Base-by-base conservation (phyloP, 106 monocot species). In the Apostasia ramifera region DNA sequence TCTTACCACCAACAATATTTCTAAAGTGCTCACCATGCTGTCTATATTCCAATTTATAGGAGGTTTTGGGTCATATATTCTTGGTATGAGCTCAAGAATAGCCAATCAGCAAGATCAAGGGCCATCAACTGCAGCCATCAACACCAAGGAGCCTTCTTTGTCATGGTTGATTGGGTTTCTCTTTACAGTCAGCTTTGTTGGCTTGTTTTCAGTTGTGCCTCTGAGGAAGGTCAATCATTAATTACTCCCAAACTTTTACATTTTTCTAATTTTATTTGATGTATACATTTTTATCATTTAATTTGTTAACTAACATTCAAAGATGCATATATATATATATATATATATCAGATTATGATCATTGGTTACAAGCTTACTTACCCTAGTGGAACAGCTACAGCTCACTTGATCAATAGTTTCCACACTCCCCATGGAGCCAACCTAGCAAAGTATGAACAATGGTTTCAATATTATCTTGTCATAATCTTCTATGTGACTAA, bases 321-420 rank as follows among this genome's bases (percentile, higher is more conserved):
- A 52, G 4, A 10, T 26, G 10, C 52, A 52, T 4, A 52, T 6
- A 10, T 4, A 52, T 10, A 6, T 4, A 10, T 6, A 4, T 52
- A 52, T 10, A 6, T 52, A 4, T 3, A 11, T 62, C 71, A 83
- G 78, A 75, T 79, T 42, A 83, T 75, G 75, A 79, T 83, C 56
- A 50, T 83, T 41, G 71, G 71, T 15, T 71, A 83, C 62, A 83
- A 75, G 62, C 67, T 83, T 66, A 75, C 74, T 15, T 83, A 79
- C 62, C 83, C 83, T 37, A 83, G 77, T 40, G 83, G 83, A 13
- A 79, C 83, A 43, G 83, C 83, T 1, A 76, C 79, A 37, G 83
- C 83, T 40, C 76, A 79, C 47, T 71, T 83, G 11, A 83, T 83
- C 76, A 83, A 83, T 59, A 72, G 79, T 58, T 83, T 83, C 67